A percentile compares a stretch with the other conserved stretches of the same genome.
Evolutionary conservation across 495 filamentous ascomycete genomes (phyloP).

Genomic region (Massariosphaeria phaeospora): DNA sequence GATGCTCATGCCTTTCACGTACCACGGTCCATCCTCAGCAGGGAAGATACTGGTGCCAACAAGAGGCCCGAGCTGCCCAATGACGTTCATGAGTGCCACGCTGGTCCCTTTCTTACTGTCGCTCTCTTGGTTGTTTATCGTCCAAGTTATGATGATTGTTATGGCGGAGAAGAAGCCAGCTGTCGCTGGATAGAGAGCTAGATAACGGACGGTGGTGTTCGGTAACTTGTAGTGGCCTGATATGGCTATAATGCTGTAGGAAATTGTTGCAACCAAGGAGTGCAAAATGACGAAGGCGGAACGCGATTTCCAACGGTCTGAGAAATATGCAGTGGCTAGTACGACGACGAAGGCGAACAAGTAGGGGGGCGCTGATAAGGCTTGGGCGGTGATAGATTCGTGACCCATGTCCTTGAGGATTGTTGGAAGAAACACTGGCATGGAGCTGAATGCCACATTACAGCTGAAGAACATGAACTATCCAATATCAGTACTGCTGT

Average conservation of each 20-base stretch:
- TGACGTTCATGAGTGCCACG: slow-evolving; percentile 55
- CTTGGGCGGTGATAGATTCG: slow-evolving; percentile 66
- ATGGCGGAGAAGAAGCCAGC: slow-evolving; percentile 40
- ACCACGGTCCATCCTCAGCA: slow-evolving; percentile 53
- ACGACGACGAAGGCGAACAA: slow-evolving; percentile 69
- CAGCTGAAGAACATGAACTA: slow-evolving; percentile 58
- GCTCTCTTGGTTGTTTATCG: slow-evolving; percentile 51
- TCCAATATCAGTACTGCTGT: neutral
- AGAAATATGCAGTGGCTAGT: slow-evolving; percentile 63
- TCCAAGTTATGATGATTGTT: slow-evolving; percentile 36
- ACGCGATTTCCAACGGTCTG: slow-evolving; percentile 67
- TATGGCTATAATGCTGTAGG: slow-evolving; percentile 53
- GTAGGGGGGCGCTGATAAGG: slow-evolving; percentile 76
- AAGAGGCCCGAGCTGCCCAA: slow-evolving; percentile 60
- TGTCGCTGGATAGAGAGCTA: slow-evolving; percentile 38
- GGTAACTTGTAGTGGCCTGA: slow-evolving; percentile 15
- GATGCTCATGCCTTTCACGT: slow-evolving; percentile 54
- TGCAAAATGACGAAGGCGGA: slow-evolving; percentile 60
- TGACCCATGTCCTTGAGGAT: slow-evolving; percentile 79
- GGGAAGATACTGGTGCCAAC: slow-evolving; percentile 61
- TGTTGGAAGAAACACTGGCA: slow-evolving; percentile 80
- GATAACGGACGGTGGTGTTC: slow-evolving; percentile 33
- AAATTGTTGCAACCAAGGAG: slow-evolving; percentile 61
- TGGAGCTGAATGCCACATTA: slow-evolving; percentile 69
- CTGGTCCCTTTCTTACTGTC: slow-evolving; percentile 54